Percentiles rank a stretch among this genome's conserved stretches.
These are phyloP conservation scores for Phaseolus coccineus DNA, from an alignment of 331 rosid species.

Conservation along the genomic window DNA sequence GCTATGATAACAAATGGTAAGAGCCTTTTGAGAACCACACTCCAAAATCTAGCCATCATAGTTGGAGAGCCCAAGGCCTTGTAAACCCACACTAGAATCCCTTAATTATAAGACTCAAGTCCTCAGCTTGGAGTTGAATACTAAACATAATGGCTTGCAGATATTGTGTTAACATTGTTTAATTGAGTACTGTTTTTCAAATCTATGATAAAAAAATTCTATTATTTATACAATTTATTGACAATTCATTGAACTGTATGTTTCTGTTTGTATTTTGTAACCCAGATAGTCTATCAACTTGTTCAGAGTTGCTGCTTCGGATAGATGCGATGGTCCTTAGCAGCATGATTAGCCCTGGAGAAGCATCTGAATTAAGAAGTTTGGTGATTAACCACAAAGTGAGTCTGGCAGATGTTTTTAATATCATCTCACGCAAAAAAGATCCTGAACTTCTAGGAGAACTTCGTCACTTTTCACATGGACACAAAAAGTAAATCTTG, in stretches of 20 bases:
- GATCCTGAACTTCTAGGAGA: conserved; percentile 73
- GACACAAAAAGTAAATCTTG: conserved; percentile 61
- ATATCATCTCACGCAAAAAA: conserved; percentile 45
- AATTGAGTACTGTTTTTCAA: conserved; percentile 8
- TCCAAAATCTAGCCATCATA: not conserved
- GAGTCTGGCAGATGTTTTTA: conserved; percentile 60
- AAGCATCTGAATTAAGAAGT: conserved; percentile 75
- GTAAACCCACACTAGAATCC: not conserved
- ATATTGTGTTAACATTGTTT: not conserved
- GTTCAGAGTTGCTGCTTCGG: conserved; percentile 81
- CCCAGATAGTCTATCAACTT: conserved; percentile 69
- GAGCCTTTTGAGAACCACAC: not conserved
- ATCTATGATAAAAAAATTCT: not conserved
- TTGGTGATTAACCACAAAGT: conserved; percentile 65
- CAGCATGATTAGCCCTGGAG: conserved; percentile 57
- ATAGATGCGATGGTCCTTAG: conserved; percentile 84
- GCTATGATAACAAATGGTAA: not conserved
- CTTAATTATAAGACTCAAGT: not conserved
- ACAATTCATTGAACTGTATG: conserved; percentile 29
- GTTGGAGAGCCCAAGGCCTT: not conserved
- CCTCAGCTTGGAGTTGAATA: not conserved
- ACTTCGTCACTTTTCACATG: conserved; percentile 64
- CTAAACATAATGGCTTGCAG: conserved; percentile 11
- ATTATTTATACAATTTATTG: conserved; percentile 3
- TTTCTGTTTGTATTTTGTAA: conserved; percentile 50